Evolutionary conservation across 73 alveolate genomes (phyloP).

Genomic region (Durusdinium trenchii): DNA sequence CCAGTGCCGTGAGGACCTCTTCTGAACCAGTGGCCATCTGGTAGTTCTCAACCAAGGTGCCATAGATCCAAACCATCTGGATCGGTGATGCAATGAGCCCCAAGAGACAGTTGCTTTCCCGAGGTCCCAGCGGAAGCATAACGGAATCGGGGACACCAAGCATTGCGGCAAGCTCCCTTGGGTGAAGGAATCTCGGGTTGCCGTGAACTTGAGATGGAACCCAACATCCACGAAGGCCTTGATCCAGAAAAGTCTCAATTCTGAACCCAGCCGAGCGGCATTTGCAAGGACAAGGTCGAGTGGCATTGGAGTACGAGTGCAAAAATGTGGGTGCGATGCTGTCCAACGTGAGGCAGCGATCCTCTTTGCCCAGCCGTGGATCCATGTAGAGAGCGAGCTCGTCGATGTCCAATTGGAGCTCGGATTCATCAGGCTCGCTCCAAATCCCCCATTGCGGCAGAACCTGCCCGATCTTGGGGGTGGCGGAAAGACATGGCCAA

Average conservation of each 20-base stretch:
- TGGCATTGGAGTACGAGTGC: too few species aligned
- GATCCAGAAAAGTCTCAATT: too few species aligned
- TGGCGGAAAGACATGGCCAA: too few species aligned
- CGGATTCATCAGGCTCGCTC: too few species aligned
- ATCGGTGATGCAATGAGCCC: background rate
- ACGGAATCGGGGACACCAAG: background rate
- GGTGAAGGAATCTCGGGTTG: too few species aligned
- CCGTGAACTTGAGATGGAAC: background rate
- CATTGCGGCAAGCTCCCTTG: background rate
- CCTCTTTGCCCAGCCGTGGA: background rate
- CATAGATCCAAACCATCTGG: constrained; percentile 9
- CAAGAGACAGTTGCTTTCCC: background rate
- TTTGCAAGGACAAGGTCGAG: background rate
- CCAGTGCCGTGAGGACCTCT: too few species aligned
- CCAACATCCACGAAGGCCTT: background rate
- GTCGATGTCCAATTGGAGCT: background rate
- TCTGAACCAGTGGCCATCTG: background rate
- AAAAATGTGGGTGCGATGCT: too few species aligned
- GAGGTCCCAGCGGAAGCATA: background rate
- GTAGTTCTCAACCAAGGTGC: background rate
- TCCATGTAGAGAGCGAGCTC: background rate
- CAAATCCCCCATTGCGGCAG: too few species aligned
- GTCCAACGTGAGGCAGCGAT: too few species aligned
- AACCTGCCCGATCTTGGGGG: too few species aligned
- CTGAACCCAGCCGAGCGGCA: background rate